A percentile compares a stretch with the other conserved stretches of the same genome.
These are phyloP conservation scores for Diaporthe capsici DNA, from an alignment of 2,329 filamentous ascomycete species.

Conservation along the genomic window DNA sequence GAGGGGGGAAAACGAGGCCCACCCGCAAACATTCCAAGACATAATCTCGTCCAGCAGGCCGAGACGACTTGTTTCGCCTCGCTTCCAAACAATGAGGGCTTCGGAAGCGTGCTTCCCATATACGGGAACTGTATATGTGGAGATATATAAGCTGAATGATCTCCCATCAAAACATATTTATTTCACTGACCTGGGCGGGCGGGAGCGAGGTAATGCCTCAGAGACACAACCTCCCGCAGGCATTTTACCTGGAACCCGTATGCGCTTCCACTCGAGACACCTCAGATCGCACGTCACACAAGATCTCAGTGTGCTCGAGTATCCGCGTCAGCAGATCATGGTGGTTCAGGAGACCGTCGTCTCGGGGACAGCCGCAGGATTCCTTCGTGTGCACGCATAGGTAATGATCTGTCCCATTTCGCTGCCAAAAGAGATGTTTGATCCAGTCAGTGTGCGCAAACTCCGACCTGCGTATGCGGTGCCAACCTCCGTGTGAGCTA, in stretches of 20 bases:
- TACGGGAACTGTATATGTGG: not conserved
- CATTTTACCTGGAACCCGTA: conserved; percentile 28
- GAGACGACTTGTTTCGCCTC: conserved; percentile 38
- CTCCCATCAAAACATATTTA: not conserved
- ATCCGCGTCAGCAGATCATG: not conserved
- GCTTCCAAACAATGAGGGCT: not conserved
- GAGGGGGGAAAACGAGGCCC: no score
- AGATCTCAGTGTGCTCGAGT: conserved; percentile 1
- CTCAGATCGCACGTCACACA: conserved; percentile 21
- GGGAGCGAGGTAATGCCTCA: not conserved
- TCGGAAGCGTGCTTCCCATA: not conserved
- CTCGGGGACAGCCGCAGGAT: conserved; percentile 3
- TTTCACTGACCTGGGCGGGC: not conserved
- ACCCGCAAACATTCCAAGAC: not conserved
- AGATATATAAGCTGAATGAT: conserved; percentile 20
- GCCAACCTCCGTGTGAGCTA: not conserved
- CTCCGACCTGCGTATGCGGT: not conserved
- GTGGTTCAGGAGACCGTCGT: not conserved
- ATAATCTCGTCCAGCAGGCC: conserved; percentile 10
- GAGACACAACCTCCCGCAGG: conserved; percentile 12
- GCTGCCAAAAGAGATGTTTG: not conserved
- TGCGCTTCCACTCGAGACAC: conserved; percentile 36
- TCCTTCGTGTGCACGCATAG: not conserved
- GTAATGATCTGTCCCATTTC: not conserved
- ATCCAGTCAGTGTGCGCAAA: conserved; percentile 19